Evolutionary conservation across 1,284 basidiomycete species (phyloP).

Genomic region (Pseudozyma hubeiensis): DNA sequence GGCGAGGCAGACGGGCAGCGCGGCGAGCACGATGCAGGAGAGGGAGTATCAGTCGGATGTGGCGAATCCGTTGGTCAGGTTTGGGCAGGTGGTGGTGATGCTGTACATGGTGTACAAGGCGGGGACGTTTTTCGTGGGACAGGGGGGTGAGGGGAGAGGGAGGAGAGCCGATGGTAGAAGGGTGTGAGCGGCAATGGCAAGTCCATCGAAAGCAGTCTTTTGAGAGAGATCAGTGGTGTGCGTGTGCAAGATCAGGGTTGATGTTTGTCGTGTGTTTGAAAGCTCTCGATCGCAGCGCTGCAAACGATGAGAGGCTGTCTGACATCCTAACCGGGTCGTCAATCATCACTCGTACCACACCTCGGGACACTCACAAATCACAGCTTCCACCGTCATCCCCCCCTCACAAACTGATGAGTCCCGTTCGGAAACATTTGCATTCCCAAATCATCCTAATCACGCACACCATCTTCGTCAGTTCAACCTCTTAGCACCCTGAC

Average conservation of each 20-base stretch:
- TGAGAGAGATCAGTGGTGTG: too few species aligned
- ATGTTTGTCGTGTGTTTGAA: too few species aligned
- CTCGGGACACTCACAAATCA: too few species aligned
- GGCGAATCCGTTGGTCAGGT: slow-evolving; percentile 49
- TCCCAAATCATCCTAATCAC: neutral
- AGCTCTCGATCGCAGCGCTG: too few species aligned
- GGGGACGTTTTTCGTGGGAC: slow-evolving; percentile 36
- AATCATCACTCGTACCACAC: too few species aligned
- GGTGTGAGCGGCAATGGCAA: neutral
- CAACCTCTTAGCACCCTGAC: slow-evolving; percentile 22
- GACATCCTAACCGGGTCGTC: too few species aligned
- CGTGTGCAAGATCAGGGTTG: too few species aligned
- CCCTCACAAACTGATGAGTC: too few species aligned
- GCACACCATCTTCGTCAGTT: slow-evolving; percentile 2
- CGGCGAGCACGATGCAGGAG: slow-evolving; percentile 16
- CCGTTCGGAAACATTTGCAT: too few species aligned
- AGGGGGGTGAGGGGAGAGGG: neutral
- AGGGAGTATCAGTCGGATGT: slow-evolving; percentile 42
- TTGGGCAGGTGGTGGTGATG: slow-evolving; percentile 55
- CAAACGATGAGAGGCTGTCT: too few species aligned
- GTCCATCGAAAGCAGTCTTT: too few species aligned
- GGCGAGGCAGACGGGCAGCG: slow-evolving; percentile 13
- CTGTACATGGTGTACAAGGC: slow-evolving; percentile 51
- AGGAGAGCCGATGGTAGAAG: neutral
- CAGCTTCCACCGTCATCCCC: too few species aligned